These are phyloP conservation scores for Aspergillus ostianus DNA, from an alignment of 495 filamentous ascomycete genomes.

Conservation along the genomic window DNA sequence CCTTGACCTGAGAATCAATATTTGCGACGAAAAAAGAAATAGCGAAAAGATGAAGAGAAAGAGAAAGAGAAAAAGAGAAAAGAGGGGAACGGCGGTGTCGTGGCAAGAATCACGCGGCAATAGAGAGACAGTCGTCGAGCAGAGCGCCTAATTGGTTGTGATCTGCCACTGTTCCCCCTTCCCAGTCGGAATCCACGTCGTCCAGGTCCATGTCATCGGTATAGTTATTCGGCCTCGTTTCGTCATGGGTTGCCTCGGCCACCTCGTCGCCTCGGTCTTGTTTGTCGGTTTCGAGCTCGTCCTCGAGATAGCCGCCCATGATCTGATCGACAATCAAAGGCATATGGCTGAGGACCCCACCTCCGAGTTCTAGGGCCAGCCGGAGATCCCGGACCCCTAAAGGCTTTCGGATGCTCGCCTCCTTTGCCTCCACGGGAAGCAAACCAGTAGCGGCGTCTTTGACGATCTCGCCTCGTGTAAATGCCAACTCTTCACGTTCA, in stretches of 20 bases:
- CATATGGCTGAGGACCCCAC: constrained; percentile 73
- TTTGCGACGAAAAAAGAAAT: not conserved
- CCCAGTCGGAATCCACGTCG: constrained; percentile 67
- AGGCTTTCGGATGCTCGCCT: constrained; percentile 61
- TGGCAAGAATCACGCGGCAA: constrained; percentile 38
- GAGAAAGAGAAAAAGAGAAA: constrained; percentile 11
- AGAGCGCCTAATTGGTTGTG: constrained; percentile 62
- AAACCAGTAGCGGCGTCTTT: constrained; percentile 62
- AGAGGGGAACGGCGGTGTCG: constrained; percentile 2
- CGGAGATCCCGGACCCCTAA: constrained; percentile 78
- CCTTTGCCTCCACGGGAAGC: constrained; percentile 72
- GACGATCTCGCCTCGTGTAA: constrained; percentile 64
- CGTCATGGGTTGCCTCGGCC: constrained; percentile 25
- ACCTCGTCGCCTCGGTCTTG: constrained; percentile 46
- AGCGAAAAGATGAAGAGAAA: constrained; percentile 16
- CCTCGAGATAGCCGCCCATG: constrained; percentile 69
- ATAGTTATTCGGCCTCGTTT: constrained; percentile 33
- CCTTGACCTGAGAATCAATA: not conserved
- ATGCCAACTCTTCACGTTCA: constrained; percentile 67
- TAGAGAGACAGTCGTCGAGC: constrained; percentile 61
- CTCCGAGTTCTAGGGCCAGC: constrained; percentile 69
- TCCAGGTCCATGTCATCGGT: constrained; percentile 65
- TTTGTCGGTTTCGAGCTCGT: constrained; percentile 63
- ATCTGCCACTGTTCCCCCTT: constrained; percentile 63
- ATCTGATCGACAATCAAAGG: constrained; percentile 70